These are phyloP conservation scores for Loxodes magnus DNA, from an alignment of 73 alveolate species.

Conservation along the genomic window DNA sequence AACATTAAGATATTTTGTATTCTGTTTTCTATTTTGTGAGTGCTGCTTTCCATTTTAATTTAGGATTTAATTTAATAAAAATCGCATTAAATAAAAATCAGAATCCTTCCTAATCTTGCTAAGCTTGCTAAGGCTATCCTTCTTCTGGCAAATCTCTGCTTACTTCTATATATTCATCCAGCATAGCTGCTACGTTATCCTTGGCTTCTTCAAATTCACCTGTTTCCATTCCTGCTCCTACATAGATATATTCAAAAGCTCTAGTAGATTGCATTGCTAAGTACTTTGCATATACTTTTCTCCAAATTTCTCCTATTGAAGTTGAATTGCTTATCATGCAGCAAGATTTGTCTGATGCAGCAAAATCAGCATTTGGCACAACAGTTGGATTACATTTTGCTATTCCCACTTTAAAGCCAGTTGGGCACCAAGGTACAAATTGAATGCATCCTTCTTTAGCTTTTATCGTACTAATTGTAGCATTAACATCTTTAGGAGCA, in stretches of 20 bases:
- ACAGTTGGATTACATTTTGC: conserved; percentile 91
- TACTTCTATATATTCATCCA: background rate
- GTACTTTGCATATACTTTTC: conserved; percentile 87
- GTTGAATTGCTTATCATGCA: conserved; percentile 71
- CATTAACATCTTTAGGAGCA: background rate
- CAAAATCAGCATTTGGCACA: conserved; percentile 95
- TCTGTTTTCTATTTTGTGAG: too few species aligned
- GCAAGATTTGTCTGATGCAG: conserved; percentile 79
- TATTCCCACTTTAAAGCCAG: conserved; percentile 89
- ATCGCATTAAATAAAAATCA: too few species aligned
- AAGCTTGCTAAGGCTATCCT: background rate
- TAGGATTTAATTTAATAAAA: too few species aligned
- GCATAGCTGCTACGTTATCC: background rate
- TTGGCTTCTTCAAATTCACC: conserved; percentile 24
- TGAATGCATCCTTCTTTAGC: conserved; percentile 23
- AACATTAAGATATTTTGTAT: too few species aligned
- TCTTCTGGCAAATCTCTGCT: background rate
- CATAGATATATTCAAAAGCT: conserved; percentile 75
- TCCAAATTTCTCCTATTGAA: conserved; percentile 73
- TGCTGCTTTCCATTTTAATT: too few species aligned
- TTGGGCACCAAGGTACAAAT: conserved; percentile 94
- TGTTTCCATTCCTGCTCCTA: conserved; percentile 73
- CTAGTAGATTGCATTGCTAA: conserved; percentile 86
- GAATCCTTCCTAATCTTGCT: too few species aligned
- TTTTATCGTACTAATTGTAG: background rate